Conservation (phyloP, 352 stramenopile genomes). For the Globisporangium cederbergense region DNA sequence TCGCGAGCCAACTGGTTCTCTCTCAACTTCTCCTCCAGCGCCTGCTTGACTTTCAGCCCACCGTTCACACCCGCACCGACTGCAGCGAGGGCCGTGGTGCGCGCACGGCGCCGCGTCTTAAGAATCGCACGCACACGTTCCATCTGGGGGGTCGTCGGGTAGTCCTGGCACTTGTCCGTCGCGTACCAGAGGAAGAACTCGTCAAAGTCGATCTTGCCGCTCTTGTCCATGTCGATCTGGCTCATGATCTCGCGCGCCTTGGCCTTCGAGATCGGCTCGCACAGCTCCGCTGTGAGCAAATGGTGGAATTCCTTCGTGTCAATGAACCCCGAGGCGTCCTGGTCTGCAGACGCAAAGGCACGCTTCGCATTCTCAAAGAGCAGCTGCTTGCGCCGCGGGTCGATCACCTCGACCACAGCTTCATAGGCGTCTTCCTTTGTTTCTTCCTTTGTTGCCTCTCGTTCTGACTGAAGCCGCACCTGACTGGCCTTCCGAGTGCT, state of each 20-base stretch:
- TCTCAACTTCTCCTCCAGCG: conserved; percentile 19
- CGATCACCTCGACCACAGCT: conserved; percentile 34
- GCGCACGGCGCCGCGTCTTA: conserved; percentile 29
- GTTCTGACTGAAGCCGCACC: not conserved
- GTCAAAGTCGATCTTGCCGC: conserved; percentile 41
- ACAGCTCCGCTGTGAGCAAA: conserved; percentile 34
- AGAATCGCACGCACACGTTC: conserved; percentile 32
- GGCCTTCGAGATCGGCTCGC: conserved; percentile 32
- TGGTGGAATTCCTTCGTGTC: conserved; percentile 33
- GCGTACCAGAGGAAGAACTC: conserved; percentile 56
- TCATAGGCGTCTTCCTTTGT: conserved; percentile 22
- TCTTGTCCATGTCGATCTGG: conserved; percentile 34
- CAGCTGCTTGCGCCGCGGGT: conserved; percentile 36
- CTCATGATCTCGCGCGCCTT: conserved; percentile 30
- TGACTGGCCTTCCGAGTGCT: conserved; percentile 7
- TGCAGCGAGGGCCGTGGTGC: conserved; percentile 18
- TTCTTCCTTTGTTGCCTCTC: not conserved
- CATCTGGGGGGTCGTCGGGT: conserved; percentile 27
- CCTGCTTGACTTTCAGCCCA: conserved; percentile 22
- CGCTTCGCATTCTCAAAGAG: conserved; percentile 26
- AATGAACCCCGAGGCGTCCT: conserved; percentile 33
- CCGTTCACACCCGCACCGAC: conserved; percentile 16
- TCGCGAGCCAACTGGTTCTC: conserved; percentile 28
- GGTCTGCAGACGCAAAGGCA: conserved; percentile 33
- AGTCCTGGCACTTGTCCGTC: conserved; percentile 45